Percentiles rank a stretch among this genome's conserved stretches.
Conservation (phyloP, 1,284 basidiomycete genomes). For the Ceratobasidium sp. region DNA sequence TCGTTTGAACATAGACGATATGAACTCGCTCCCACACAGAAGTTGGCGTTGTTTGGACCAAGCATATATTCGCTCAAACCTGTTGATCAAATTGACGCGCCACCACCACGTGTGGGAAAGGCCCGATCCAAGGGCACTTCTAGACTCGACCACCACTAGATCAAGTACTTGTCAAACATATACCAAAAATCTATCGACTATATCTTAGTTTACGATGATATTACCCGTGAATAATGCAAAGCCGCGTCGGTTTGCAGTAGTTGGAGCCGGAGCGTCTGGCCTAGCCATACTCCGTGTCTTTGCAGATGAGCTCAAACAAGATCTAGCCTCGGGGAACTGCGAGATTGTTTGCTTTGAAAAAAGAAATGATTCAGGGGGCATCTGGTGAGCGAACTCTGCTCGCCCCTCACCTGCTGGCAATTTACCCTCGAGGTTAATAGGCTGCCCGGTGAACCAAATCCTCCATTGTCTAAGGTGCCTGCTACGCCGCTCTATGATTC, state of each 20-base stretch:
- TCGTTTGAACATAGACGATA: neutral
- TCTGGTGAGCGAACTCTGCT: conserved; percentile 24
- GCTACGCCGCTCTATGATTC: conserved; percentile 76
- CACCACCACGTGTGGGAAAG: neutral
- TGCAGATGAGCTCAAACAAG: conserved; percentile 26
- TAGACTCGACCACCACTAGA: neutral
- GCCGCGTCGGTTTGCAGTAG: conserved; percentile 21
- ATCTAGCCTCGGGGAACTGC: conserved; percentile 16
- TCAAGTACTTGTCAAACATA: neutral
- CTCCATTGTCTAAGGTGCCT: neutral
- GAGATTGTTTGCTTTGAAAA: conserved; percentile 29
- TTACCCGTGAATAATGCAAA: neutral
- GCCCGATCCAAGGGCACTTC: neutral
- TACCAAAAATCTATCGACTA: neutral
- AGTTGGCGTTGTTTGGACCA: neutral
- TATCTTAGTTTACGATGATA: neutral
- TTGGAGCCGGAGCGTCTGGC: conserved; percentile 34
- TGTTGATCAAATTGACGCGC: neutral
- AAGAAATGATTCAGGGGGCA: conserved; percentile 25
- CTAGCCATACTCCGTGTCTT: conserved; percentile 12
- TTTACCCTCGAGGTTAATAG: neutral
- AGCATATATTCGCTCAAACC: conserved; percentile 3
- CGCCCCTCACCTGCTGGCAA: neutral
- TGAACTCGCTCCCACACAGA: neutral
- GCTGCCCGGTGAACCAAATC: conserved; percentile 10